Evolutionary conservation across 495 filamentous ascomycete genomes (phyloP).

Genomic region (Lasiosphaeriaceae sp.): DNA sequence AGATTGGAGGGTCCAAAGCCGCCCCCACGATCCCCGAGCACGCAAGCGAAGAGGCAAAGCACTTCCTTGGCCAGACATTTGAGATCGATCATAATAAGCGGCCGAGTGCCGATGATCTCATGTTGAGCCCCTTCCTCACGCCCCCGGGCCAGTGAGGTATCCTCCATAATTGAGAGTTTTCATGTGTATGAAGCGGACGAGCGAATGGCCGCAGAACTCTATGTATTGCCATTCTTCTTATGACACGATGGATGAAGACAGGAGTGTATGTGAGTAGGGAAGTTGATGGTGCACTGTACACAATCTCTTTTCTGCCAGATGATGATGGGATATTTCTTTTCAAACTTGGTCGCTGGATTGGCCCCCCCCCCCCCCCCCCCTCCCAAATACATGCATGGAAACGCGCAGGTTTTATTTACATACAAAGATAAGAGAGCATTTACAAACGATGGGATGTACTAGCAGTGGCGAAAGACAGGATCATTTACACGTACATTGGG

Average conservation of each 20-base stretch:
- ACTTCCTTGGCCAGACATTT: conserved; percentile 86
- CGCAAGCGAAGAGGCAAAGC: conserved; percentile 78
- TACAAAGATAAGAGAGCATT: neutral
- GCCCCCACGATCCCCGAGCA: conserved; percentile 85
- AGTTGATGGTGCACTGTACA: neutral
- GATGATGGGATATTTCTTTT: neutral
- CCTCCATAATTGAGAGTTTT: neutral
- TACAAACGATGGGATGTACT: neutral
- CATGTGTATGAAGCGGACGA: too few relatives aligned
- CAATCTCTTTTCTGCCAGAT: neutral
- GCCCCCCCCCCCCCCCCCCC: too few relatives aligned
- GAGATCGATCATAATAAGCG: conserved; percentile 90
- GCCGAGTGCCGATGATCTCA: conserved; percentile 85
- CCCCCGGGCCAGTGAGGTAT: conserved; percentile 31
- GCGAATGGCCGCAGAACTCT: too few relatives aligned
- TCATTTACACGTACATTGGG: neutral
- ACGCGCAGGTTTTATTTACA: neutral
- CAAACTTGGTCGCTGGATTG: neutral
- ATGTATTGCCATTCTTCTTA: neutral
- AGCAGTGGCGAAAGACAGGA: neutral
- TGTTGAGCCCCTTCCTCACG: conserved; percentile 75
- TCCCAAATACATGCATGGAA: neutral
- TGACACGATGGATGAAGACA: neutral
- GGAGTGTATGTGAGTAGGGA: neutral
- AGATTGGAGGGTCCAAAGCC: conserved; percentile 85